Evolutionary conservation across 495 filamentous ascomycete species (phyloP).

Genomic region (Mytilinidion resinicola): DNA sequence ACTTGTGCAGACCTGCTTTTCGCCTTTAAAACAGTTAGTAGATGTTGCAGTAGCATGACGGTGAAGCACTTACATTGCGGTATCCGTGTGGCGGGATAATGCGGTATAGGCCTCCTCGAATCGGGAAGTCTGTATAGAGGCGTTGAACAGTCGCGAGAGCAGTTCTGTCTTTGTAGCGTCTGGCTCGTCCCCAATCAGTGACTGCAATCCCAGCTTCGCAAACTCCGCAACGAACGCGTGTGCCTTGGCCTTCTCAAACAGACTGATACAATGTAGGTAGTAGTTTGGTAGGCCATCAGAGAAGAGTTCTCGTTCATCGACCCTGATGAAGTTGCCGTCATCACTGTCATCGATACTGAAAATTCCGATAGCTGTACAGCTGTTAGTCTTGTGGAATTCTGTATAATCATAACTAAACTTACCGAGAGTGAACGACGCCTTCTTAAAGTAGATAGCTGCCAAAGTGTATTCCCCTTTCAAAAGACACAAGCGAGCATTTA

Average conservation of each 20-base stretch:
- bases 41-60: too few species aligned
- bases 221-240: conserved; percentile 81
- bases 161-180: conserved; percentile 51
- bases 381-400: background rate
- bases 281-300: conserved; percentile 74
- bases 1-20: conserved; percentile 57
- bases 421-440: conserved; percentile 77
- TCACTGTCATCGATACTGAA: conserved; percentile 38
- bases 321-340: conserved; percentile 57
- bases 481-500: conserved; percentile 75
- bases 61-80: conserved; percentile 44
- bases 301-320: conserved; percentile 65
- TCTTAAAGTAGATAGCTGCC: conserved; percentile 73
- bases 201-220: conserved; percentile 66
- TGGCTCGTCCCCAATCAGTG: conserved; percentile 9
- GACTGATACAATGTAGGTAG: conserved; percentile 73
- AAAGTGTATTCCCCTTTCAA: conserved; percentile 62
- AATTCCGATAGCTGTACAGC: conserved; percentile 18
- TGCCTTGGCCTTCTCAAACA: conserved; percentile 71
- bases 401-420: conserved; percentile 35
- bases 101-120: conserved; percentile 80
- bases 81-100: conserved; percentile 62
- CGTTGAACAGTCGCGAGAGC: conserved; percentile 74
- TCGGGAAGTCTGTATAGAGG: conserved; percentile 65
- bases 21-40: conserved; percentile 1